A percentile compares a stretch with the other conserved stretches of the same genome.
Conservation (phyloP, 441 rosid species). For the Jatropha podagrica region DNA sequence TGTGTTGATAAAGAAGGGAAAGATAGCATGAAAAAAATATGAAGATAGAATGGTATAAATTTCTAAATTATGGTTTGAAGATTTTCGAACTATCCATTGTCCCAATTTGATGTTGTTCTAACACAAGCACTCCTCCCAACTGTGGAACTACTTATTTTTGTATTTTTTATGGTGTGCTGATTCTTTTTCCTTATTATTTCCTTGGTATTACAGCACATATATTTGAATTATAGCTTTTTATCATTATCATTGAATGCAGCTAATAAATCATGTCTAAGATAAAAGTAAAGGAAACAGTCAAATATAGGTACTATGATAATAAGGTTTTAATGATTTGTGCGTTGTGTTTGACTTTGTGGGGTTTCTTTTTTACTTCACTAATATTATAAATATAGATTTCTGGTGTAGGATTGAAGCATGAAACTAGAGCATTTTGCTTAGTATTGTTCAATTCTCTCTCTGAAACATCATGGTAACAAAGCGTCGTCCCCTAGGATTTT, state of each 20-base stretch:
- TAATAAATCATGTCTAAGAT: background rate
- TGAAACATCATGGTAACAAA: too few relatives aligned
- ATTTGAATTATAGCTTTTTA: background rate
- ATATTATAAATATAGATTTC: too few relatives aligned
- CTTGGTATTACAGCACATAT: background rate
- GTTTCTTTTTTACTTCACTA: too few relatives aligned
- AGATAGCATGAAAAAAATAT: background rate
- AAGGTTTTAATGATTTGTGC: background rate
- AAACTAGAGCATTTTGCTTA: too few relatives aligned
- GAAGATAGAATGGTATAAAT: background rate
- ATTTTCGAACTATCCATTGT: background rate
- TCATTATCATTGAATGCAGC: background rate
- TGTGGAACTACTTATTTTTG: background rate
- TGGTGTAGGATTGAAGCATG: too few relatives aligned
- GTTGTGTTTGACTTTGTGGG: too few relatives aligned
- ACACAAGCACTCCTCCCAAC: background rate
- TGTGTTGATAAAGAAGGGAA: background rate
- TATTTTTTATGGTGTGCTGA: background rate
- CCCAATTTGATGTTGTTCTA: background rate
- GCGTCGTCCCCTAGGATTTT: too few relatives aligned
- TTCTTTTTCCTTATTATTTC: background rate
- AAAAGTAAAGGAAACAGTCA: background rate
- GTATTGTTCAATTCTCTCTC: too few relatives aligned
- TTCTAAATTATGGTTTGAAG: background rate
- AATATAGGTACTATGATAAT: too few relatives aligned